These are phyloP conservation scores for Triticum timopheevii DNA, from an alignment of 176 grass and related monocot species.

Conservation along the genomic window DNA sequence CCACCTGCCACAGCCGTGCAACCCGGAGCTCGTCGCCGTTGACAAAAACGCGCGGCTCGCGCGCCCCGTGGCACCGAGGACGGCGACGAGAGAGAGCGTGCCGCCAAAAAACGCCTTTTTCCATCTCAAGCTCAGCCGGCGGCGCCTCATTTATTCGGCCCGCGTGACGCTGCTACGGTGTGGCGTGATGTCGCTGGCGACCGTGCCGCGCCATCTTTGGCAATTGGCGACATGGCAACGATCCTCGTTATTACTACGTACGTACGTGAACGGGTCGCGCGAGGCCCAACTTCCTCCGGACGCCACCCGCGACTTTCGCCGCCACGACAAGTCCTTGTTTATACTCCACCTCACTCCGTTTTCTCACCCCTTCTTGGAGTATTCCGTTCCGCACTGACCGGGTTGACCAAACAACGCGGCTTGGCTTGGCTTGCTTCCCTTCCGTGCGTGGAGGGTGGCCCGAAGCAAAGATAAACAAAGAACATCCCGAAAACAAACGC, in stretches of 20 bases:
- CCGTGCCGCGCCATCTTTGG: not conserved
- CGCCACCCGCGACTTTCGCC: not conserved
- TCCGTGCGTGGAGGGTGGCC: no score
- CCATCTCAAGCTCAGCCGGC: not conserved
- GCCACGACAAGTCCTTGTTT: not conserved
- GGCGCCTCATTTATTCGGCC: constrained; percentile 4
- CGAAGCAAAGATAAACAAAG: no score
- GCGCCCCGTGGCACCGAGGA: not conserved
- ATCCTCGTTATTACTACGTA: not conserved
- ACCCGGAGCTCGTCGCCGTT: not conserved
- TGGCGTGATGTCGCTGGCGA: no score
- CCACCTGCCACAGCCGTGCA: not conserved
- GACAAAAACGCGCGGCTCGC: not conserved
- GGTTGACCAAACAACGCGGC: no score
- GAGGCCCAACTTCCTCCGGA: not conserved
- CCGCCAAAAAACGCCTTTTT: constrained; percentile 25
- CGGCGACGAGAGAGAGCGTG: not conserved
- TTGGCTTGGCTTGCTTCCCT: no score
- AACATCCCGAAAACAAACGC: no score
- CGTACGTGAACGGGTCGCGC: not conserved
- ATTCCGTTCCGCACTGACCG: no score
- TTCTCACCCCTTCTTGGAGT: no score
- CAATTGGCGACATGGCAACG: no score
- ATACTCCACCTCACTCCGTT: no score
- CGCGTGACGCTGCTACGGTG: not conserved